Evolutionary conservation across 177 flowering plant species (phyloP).

Genomic region (Vitis hybrid): DNA sequence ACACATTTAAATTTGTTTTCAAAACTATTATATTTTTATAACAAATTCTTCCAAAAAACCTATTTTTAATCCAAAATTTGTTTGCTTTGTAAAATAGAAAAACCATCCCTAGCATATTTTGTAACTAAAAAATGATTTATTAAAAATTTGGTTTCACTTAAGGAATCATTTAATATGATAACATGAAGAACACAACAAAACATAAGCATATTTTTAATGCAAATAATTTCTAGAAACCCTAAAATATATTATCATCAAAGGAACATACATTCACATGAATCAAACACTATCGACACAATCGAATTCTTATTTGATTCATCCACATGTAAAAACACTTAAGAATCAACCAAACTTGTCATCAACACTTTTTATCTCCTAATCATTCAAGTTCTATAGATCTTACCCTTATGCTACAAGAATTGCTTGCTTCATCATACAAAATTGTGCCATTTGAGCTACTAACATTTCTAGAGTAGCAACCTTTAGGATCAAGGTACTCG

Average conservation of each 20-base stretch:
- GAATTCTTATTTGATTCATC: not conserved
- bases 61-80: no score
- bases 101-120: no score
- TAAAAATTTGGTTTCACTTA: no score
- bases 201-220: not conserved
- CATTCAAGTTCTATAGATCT: slow-evolving; percentile 13
- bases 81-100: no score
- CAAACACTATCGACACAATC: not conserved
- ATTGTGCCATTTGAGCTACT: slow-evolving; percentile 76
- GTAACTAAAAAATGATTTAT: no score
- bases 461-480: slow-evolving; percentile 69
- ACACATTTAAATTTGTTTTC: no score
- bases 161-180: no score
- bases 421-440: slow-evolving; percentile 43
- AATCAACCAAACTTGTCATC: no score
- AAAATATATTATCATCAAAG: not conserved
- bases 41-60: no score
- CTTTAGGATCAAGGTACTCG: slow-evolving; percentile 27
- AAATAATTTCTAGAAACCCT: not conserved
- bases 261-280: not conserved
- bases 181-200: no score
- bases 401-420: slow-evolving; percentile 15
- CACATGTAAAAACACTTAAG: not conserved
- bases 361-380: not conserved
- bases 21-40: no score